These are phyloP conservation scores for Annona cherimola DNA, from an alignment of 164 flowering plant genomes.

Conservation along the genomic window DNA sequence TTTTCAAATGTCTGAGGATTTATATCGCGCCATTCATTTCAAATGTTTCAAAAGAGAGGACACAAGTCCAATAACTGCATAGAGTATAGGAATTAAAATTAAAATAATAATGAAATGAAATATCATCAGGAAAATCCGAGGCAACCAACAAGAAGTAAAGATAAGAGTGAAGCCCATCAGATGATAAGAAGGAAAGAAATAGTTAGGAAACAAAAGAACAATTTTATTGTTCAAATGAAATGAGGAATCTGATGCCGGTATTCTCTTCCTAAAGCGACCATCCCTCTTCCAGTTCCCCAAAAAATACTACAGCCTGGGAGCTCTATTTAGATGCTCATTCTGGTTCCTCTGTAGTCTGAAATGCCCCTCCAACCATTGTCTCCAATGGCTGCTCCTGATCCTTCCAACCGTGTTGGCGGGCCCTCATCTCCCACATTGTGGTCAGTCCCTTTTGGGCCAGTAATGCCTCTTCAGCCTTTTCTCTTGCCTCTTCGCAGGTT, in stretches of 20 bases:
- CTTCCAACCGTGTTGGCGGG: constrained; percentile 84
- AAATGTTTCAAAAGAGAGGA: no score
- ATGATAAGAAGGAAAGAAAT: no score
- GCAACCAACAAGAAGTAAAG: neutral
- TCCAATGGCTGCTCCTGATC: constrained; percentile 35
- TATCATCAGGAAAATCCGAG: neutral
- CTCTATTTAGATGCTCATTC: neutral
- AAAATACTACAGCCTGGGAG: neutral
- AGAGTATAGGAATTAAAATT: neutral
- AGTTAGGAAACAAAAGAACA: no score
- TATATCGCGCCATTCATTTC: no score
- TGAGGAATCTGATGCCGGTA: no score
- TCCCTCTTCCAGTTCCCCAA: neutral
- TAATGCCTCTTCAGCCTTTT: constrained; percentile 64
- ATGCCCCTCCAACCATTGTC: neutral
- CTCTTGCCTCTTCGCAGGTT: constrained; percentile 92
- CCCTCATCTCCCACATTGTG: constrained; percentile 70
- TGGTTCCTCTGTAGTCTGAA: neutral
- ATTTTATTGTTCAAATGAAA: no score
- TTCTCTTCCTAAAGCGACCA: no score
- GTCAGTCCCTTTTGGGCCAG: constrained; percentile 56
- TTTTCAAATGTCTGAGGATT: no score
- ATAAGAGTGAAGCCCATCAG: no score
- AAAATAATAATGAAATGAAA: neutral
- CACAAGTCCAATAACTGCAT: neutral